Evolutionary conservation across 768 basidiomycete genomes (phyloP).

Genomic region (Suillus placidus): DNA sequence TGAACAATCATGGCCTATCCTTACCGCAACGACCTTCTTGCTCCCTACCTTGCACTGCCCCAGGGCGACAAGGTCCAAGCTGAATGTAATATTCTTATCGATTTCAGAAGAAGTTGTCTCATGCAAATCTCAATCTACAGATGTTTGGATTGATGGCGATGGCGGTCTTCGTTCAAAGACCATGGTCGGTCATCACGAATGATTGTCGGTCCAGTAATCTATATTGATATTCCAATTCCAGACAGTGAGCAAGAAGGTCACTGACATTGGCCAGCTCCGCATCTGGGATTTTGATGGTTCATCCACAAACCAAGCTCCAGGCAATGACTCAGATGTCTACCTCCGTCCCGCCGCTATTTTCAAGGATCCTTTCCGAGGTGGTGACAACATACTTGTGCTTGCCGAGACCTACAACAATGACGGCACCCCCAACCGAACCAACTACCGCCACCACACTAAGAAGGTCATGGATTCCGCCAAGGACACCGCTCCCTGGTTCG

Average conservation of each 20-base stretch:
- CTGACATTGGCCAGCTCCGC: slow-evolving; percentile 87
- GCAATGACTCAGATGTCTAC: slow-evolving; percentile 95
- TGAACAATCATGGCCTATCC: slow-evolving; percentile 37
- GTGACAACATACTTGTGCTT: slow-evolving; percentile 96
- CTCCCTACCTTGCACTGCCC: slow-evolving; percentile 83
- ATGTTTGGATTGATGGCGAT: slow-evolving; percentile 98
- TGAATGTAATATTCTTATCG: slow-evolving; percentile 63
- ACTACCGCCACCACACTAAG: slow-evolving; percentile 90
- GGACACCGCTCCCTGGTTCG: slow-evolving; percentile 88
- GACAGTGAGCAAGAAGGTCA: slow-evolving; percentile 88
- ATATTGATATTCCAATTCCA: slow-evolving; percentile 31
- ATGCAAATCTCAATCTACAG: slow-evolving; percentile 43
- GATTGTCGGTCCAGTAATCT: not conserved
- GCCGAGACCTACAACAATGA: slow-evolving; percentile 99
- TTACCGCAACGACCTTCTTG: slow-evolving; percentile 84
- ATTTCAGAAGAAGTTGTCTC: slow-evolving; percentile 19
- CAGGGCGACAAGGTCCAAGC: slow-evolving; percentile 95
- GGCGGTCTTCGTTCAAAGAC: slow-evolving; percentile 95
- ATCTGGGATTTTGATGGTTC: slow-evolving; percentile 99
- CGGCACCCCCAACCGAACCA: slow-evolving; percentile 96
- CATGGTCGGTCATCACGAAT: slow-evolving; percentile 55
- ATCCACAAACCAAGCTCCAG: slow-evolving; percentile 96
- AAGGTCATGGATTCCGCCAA: slow-evolving; percentile 96
- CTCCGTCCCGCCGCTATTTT: slow-evolving; percentile 97
- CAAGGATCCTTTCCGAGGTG: slow-evolving; percentile 99